Evolutionary conservation across 768 basidiomycete species (phyloP), one percentile per base, ranked within the genome.

Genomic region (Tylopilus subfusipes): DNA sequence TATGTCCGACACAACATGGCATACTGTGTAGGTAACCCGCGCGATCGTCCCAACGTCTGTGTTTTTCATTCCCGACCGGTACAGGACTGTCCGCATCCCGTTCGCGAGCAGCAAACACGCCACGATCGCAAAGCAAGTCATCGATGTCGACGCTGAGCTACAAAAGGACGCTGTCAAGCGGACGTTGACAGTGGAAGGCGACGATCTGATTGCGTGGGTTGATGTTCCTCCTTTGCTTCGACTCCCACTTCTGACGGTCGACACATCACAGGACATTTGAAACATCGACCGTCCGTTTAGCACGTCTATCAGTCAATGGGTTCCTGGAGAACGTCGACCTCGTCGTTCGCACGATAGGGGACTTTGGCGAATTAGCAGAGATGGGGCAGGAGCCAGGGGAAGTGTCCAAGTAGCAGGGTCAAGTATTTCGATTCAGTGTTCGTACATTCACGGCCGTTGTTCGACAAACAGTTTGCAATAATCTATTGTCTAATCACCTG

Each of bases 311-410:
- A 0, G 77, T 88, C 46, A 97, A 97, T 62, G 85, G 85, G 14
- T 95, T 90, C 72, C 77, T 97, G 44, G 93, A 96, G 66, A 94
- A 93, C 62, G 79, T 93, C 30, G 91, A 95, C 66, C 78, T 97
- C 33, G 82, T 95, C 45, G 79, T 86, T 13, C 84, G 90, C 38
- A 95, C 93, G 19, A 76, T 97, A 56, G 81, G 82, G 44, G 84
- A 86, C 57, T 96, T 94, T 68, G 85, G 84, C 12, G 82, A 86
- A 51, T 82, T 86, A 53, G 84, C 87, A 18, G 79, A 63, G 53
- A 63, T 59, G 14, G 40, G 31, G 31, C 27, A 11, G 5, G 36
- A n/a, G 19, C 47, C 33, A 24, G 22, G 27, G 3, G 42, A 57
- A 53, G 46, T 55, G 27, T 16, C 42, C 55, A 42, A 43, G 56